phyloP scores from a whole-genome alignment of 2,329 filamentous ascomycete species.

The Aspergillus versicolor region DNA sequence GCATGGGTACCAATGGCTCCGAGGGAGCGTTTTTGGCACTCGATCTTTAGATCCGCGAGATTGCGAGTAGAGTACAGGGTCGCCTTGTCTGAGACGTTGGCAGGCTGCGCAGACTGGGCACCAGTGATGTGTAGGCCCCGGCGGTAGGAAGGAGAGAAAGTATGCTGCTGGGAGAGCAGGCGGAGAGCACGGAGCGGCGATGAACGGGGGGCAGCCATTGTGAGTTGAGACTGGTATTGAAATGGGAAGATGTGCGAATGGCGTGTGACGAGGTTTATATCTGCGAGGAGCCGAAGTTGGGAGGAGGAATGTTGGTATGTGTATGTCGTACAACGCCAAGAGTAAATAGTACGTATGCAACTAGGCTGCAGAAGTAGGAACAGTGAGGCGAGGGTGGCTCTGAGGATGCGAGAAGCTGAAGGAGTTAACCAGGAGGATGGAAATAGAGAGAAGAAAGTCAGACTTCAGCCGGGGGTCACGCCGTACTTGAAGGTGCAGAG shows the following conservation, averaged over 20 bases:
- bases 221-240: background rate
- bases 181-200: constrained; percentile 47
- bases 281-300: constrained; percentile 9
- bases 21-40: constrained; percentile 52
- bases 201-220: constrained; percentile 47
- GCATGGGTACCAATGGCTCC: constrained; percentile 48
- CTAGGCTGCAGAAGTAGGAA: background rate
- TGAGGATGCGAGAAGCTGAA: background rate
- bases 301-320: constrained; percentile 14
- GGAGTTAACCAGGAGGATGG: background rate
- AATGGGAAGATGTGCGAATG: background rate
- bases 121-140: constrained; percentile 62
- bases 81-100: constrained; percentile 52
- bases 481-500: constrained; percentile 13
- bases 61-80: constrained; percentile 52
- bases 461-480: constrained; percentile 8
- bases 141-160: constrained; percentile 34
- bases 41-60: constrained; percentile 51
- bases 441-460: constrained; percentile 2
- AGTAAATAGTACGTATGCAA: background rate
- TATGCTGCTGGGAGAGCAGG: constrained; percentile 40
- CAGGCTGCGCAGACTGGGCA: constrained; percentile 54
- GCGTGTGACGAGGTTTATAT: background rate
- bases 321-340: constrained; percentile 14
- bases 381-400: background rate